Evolutionary conservation across 2,329 filamentous ascomycete genomes (phyloP).

Genomic region (Fonsecaea nubica): DNA sequence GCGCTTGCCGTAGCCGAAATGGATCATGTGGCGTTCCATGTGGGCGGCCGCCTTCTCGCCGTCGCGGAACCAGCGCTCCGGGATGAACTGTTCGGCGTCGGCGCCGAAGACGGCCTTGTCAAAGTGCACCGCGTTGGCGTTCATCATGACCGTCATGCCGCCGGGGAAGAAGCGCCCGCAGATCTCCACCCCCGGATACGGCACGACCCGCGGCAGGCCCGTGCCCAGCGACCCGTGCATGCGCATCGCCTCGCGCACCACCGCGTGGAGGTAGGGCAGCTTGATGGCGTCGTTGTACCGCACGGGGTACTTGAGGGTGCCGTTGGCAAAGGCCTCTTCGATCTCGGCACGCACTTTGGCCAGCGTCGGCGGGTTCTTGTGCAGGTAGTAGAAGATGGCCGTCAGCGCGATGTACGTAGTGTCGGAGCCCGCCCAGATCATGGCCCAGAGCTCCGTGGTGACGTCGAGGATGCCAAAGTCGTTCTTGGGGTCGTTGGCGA

Average conservation of each 20-base stretch:
- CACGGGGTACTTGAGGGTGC: slow-evolving; percentile 26
- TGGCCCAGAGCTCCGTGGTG: slow-evolving; percentile 32
- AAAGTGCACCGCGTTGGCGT: slow-evolving; percentile 46
- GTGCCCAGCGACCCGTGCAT: slow-evolving; percentile 58
- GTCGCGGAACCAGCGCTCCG: slow-evolving; percentile 55
- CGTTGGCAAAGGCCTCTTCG: slow-evolving; percentile 47
- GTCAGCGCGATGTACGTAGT: slow-evolving; percentile 46
- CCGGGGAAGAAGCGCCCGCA: slow-evolving; percentile 46
- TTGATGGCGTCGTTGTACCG: slow-evolving; percentile 36
- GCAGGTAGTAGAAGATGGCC: slow-evolving; percentile 45
- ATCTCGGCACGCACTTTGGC: slow-evolving; percentile 56
- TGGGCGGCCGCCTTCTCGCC: slow-evolving; percentile 28
- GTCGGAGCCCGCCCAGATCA: slow-evolving; percentile 35
- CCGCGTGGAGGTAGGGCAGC: slow-evolving; percentile 56
- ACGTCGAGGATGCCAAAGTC: slow-evolving; percentile 28
- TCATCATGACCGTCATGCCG: slow-evolving; percentile 47
- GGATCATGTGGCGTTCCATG: slow-evolving; percentile 36
- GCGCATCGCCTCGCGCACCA: slow-evolving; percentile 60
- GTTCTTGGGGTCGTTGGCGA: slow-evolving; percentile 22
- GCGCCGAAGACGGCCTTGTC: slow-evolving; percentile 54
- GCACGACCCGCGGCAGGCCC: slow-evolving; percentile 59
- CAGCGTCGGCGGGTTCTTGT: slow-evolving; percentile 39
- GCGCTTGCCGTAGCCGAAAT: slow-evolving; percentile 34
- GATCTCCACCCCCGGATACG: slow-evolving; percentile 47
- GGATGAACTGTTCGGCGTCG: slow-evolving; percentile 54